These are phyloP conservation scores for Gossypium ekmanianum DNA, from an alignment of 345 rosid species.

Conservation along the genomic window DNA sequence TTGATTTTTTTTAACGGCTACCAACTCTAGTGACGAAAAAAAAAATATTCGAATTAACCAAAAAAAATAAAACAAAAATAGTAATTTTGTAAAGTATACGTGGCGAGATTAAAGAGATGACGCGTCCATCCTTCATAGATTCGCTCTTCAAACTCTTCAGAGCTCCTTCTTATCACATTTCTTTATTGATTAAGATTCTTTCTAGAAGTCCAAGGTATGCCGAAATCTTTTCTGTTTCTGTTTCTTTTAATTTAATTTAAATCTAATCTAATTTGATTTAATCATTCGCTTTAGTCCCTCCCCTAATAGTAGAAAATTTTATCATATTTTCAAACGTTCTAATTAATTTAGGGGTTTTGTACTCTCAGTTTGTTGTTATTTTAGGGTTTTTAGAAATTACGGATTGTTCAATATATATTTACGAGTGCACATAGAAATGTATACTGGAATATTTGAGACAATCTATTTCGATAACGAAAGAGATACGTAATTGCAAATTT, in stretches of 20 bases:
- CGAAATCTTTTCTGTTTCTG: background rate
- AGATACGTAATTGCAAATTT: background rate
- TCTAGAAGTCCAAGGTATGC: background rate
- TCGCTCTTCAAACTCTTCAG: background rate
- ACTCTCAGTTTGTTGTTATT: background rate
- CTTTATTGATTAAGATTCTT: background rate
- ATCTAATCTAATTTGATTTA: background rate
- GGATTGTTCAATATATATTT: background rate
- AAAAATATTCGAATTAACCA: too few species aligned
- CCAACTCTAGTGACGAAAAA: too few species aligned
- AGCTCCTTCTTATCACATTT: background rate
- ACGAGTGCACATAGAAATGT: background rate
- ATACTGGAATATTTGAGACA: background rate
- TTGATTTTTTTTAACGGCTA: too few species aligned
- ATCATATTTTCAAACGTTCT: background rate
- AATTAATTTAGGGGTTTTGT: conserved; percentile 6
- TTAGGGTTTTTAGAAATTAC: background rate
- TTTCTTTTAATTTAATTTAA: background rate
- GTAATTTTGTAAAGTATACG: background rate
- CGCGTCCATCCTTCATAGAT: background rate
- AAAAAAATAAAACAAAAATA: too few species aligned
- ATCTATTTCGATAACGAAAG: background rate
- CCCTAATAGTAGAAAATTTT: too few species aligned
- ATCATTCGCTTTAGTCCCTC: background rate
- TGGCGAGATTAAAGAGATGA: background rate